Conservation (phyloP, 1,284 basidiomycete species). For the Trichosporon faecale region DNA sequence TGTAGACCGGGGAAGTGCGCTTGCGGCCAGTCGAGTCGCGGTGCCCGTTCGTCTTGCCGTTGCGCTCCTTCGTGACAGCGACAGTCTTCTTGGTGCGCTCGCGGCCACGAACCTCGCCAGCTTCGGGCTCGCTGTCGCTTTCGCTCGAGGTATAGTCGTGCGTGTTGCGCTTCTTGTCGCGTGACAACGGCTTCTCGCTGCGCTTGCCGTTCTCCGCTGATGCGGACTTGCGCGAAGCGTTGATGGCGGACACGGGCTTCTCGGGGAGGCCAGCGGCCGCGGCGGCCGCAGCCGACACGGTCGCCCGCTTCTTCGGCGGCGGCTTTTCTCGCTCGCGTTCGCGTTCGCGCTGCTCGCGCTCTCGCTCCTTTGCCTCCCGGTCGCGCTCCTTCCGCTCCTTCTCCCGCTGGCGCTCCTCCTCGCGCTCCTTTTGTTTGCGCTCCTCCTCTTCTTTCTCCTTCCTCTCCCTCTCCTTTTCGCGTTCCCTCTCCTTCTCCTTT, state of each 20-base stretch:
- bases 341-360: constrained; percentile 12
- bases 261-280: not conserved
- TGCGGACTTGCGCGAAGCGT: not conserved
- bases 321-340: not conserved
- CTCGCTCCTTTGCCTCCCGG: not conserved
- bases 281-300: not conserved
- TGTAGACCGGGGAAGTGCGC: constrained; percentile 2
- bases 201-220: constrained; percentile 4
- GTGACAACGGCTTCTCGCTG: not conserved
- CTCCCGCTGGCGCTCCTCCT: constrained; percentile 12
- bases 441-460: not conserved
- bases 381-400: constrained; percentile 1
- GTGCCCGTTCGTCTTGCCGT: not conserved
- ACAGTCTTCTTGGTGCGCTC: not conserved
- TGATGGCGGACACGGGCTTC: not conserved
- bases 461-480: not conserved
- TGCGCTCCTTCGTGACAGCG: not conserved
- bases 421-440: not conserved
- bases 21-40: not conserved
- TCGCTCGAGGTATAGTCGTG: constrained; percentile 26
- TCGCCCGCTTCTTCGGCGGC: not conserved
- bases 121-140: constrained; percentile 20
- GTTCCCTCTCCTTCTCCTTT: not conserved
- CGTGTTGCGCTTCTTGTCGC: constrained; percentile 8
- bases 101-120: not conserved